Evolutionary conservation across 2,329 filamentous ascomycete species (phyloP).

Genomic region (Seiridium unicorne): DNA sequence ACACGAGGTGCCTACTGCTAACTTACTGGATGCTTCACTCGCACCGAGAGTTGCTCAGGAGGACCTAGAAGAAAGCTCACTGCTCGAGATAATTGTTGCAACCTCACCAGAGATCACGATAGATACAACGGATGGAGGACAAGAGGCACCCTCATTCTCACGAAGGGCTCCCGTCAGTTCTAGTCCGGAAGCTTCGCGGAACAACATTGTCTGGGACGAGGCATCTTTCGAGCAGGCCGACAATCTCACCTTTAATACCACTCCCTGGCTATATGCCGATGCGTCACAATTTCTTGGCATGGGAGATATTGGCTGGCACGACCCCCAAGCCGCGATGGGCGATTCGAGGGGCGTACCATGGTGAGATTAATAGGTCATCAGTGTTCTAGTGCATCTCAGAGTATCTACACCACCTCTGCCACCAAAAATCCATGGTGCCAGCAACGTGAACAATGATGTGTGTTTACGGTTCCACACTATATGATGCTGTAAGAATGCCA

Average conservation of each 20-base stretch:
- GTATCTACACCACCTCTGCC: too few relatives aligned
- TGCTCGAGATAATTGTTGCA: conserved; percentile 48
- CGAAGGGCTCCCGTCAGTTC: conserved; percentile 27
- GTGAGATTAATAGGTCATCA: conserved; percentile 39
- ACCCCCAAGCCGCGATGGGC: conserved; percentile 26
- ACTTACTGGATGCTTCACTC: conserved; percentile 42
- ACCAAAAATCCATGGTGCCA: too few relatives aligned
- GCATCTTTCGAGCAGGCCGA: conserved; percentile 30
- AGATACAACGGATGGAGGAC: conserved; percentile 50
- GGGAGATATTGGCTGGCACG: conserved; percentile 31
- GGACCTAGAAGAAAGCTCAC: conserved; percentile 33
- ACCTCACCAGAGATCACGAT: conserved; percentile 50
- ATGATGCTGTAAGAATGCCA: too few relatives aligned
- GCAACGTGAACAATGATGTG: too few relatives aligned
- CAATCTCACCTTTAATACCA: conserved; percentile 37
- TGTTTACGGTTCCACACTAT: too few relatives aligned
- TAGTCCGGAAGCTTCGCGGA: conserved; percentile 19
- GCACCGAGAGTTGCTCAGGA: conserved; percentile 27
- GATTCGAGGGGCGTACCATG: conserved; percentile 21
- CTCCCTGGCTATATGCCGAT: conserved; percentile 42
- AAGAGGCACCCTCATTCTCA: conserved; percentile 42
- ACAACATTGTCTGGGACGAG: conserved; percentile 23
- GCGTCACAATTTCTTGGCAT: conserved; percentile 36
- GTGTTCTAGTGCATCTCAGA: conserved; percentile 27
- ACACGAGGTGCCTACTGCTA: conserved; percentile 31